Base-by-base conservation (phyloP, 106 monocot species). In the Iris macrosiphon region DNA sequence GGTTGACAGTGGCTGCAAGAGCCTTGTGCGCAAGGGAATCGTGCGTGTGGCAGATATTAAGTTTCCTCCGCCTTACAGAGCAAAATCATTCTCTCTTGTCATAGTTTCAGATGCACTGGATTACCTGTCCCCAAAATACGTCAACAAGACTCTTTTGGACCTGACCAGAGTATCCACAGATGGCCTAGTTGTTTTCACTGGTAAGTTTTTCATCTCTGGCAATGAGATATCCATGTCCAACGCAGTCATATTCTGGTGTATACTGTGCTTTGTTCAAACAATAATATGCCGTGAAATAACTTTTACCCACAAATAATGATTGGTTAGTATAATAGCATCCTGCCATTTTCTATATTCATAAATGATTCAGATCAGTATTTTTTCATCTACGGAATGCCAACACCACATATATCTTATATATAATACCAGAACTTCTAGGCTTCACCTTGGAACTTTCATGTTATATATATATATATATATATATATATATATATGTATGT, bases 11-110 rank as follows among this genome's bases (percentile, higher is more conserved):
- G 65, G 43, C 38, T 90, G 90, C 84, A 90, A 75, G 69, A 81
- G 61, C 71, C 84, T 90, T 54, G 81, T 90, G 38, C 77, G 81
- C 71, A 90, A 85, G 46, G 84, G 90, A 24, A 68, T 84, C 55
- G 90, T 84, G 17, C 83, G 89, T 65, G 64, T 71, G 53, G 66
- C 80, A 57, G 89, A 89, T 68, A 77, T 89, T 29, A 83, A 83
- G 60, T 83, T 83, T 56, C 65, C 77, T 44, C 45, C 74, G 31
- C 82, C 82, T 9, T 83, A 83, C 65, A 53, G 57, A 42, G 61
- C 73, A 27, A 70, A 74, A 23, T 83, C 82, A 45, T 83, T 83
- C 61, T 73, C 77, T 35, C 77, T 83, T 52, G 77, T 83, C 25
- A 44, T 83, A 11, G 82, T 83, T 1, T 83, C 83, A 62, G 83